Evolutionary conservation across 2,329 filamentous ascomycete species (phyloP).

Genomic region (Didymella segeticola): DNA sequence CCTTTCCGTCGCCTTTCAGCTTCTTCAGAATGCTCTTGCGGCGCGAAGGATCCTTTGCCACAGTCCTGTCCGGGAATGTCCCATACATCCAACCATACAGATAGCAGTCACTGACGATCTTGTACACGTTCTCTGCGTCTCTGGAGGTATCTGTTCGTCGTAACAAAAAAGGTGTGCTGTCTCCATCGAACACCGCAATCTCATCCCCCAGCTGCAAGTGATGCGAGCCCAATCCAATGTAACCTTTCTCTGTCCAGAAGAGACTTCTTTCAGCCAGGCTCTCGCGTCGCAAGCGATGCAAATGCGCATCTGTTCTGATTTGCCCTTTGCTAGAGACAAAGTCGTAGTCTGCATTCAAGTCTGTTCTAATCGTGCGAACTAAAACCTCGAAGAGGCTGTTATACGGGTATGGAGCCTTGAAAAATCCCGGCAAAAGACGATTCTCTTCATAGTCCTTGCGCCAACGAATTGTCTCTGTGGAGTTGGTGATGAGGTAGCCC

Average conservation of each 20-base stretch:
- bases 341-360: conserved; percentile 7
- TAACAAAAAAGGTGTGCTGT: conserved; percentile 13
- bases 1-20: conserved; percentile 3
- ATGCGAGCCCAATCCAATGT: conserved; percentile 8
- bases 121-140: neutral
- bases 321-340: conserved; percentile 10
- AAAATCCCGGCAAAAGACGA: conserved; percentile 2
- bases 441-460: conserved; percentile 14
- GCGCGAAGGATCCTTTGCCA: conserved; percentile 3
- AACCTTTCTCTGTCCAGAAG: conserved; percentile 9
- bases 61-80: conserved; percentile 1
- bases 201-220: conserved; percentile 7
- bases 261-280: conserved; percentile 5
- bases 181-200: conserved; percentile 10
- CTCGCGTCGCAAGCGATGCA: conserved; percentile 8
- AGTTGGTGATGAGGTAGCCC: neutral
- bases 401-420: conserved; percentile 4
- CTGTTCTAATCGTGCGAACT: conserved; percentile 5
- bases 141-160: neutral
- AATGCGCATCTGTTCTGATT: conserved; percentile 11
- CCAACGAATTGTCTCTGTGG: neutral
- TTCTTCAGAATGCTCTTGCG: conserved; percentile 6
- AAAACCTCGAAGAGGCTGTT: conserved; percentile 11
- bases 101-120: conserved; percentile 14
- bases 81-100: conserved; percentile 15